Evolutionary conservation across 805 yeast species (phyloP), one percentile per base, ranked within the genome.

Genomic region (Suhomyces emberorum): DNA sequence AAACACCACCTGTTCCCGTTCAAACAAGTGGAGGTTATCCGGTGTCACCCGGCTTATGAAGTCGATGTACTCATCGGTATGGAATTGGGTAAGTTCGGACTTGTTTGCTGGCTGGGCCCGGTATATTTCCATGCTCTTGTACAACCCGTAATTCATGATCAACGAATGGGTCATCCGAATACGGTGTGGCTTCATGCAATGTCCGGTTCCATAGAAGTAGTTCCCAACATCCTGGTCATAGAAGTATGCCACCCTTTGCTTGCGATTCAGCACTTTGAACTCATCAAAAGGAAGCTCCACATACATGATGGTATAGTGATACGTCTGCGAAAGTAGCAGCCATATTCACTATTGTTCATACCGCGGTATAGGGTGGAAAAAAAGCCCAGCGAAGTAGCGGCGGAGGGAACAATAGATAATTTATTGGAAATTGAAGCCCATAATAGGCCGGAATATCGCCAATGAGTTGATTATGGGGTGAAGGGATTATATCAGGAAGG

Each of bases 121-220:
- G 61, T 89, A 89, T 32, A 93, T 87, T 59, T 93, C 98, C 96
- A 93, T 91, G 64, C 91, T 85, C 62, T 89, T 88, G 69, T 93
- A 89, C 35, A 93, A 74, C 1, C 97, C 98, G 61, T 93, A 93
- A 65, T 91, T 89, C 95, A 93, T 91, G 47, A 93, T 86, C 53
- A 93, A 72, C 28, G 95, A 87, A 61, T 93, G 98, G 6, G 98
- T 95, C 95, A 93, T 89, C 78, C 98, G 83, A 67, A 93, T 88
- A 57, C 98, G 80, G 61, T 91, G 97, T 16, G 98, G 98, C 59
- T 93, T 93, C 98, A 93, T 93, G 27, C 97, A 97, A 62, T 93
- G 98, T 19, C 96, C 96, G 4, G 96, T 93, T 39, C 98, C 98
- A 58, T 93, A 93, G 30, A 97, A 95, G 63, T 91, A 91, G 66